phyloP scores from a whole-genome alignment of 1,139 yeast genomes.

The Kluyveromyces marxianus region DNA sequence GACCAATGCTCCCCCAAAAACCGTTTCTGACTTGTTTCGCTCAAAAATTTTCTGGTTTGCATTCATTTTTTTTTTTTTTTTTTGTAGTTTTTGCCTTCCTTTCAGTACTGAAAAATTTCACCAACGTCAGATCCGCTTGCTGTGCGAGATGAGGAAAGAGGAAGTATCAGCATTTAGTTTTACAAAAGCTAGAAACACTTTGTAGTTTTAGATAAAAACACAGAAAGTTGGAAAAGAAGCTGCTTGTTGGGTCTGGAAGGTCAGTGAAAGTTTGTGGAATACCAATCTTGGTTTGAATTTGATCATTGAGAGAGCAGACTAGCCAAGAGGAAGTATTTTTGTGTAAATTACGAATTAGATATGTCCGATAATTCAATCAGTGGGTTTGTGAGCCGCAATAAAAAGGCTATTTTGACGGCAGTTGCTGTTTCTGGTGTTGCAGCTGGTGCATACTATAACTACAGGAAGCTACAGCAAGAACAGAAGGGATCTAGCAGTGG shows the following conservation, averaged over 20 bases:
- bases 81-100: too few species aligned
- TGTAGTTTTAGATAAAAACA: too few species aligned
- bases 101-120: too few species aligned
- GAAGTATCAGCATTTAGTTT: too few species aligned
- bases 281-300: neutral
- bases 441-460: slow-evolving; percentile 50
- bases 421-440: slow-evolving; percentile 57
- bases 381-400: slow-evolving; percentile 48
- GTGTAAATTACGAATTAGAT: neutral
- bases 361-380: slow-evolving; percentile 19
- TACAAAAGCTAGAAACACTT: too few species aligned
- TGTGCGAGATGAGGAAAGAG: too few species aligned
- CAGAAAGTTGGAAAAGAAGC: too few species aligned
- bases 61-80: too few species aligned
- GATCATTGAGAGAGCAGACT: neutral
- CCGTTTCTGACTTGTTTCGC: neutral
- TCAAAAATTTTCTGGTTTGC: neutral
- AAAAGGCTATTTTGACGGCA: slow-evolving; percentile 52
- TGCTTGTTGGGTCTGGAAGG: too few species aligned
- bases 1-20: neutral
- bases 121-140: too few species aligned
- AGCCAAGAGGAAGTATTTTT: too few species aligned
- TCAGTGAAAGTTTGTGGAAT: too few species aligned
- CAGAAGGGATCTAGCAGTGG: slow-evolving; percentile 12
- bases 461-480: slow-evolving; percentile 31